These are phyloP conservation scores for Suhomyces kilbournensis DNA, from an alignment of 805 yeast species.

Conservation along the genomic window DNA sequence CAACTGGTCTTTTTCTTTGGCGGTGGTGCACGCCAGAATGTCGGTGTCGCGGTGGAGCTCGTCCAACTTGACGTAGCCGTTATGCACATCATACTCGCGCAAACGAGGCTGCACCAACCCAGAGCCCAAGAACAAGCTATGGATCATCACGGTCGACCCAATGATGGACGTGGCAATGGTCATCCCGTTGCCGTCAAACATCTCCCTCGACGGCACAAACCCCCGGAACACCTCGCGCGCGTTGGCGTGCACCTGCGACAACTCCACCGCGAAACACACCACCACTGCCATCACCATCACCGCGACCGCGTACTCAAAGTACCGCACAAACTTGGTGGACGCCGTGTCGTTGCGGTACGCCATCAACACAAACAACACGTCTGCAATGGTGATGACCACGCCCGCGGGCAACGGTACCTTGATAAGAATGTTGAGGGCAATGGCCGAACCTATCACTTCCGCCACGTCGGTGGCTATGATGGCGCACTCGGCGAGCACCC, in stretches of 20 bases:
- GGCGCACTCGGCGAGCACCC: constrained; percentile 47
- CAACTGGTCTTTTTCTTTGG: background rate
- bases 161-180: constrained; percentile 47
- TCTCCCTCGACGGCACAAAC: constrained; percentile 40
- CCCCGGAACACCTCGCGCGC: constrained; percentile 41
- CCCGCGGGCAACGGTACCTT: constrained; percentile 50
- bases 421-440: constrained; percentile 45
- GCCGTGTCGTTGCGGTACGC: constrained; percentile 46
- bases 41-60: constrained; percentile 7
- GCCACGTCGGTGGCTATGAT: constrained; percentile 53
- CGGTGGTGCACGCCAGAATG: background rate
- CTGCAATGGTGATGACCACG: constrained; percentile 42
- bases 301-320: constrained; percentile 44
- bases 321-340: constrained; percentile 30
- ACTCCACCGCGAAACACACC: constrained; percentile 45
- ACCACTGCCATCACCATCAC: constrained; percentile 41
- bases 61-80: constrained; percentile 31
- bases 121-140: constrained; percentile 47
- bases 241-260: constrained; percentile 33
- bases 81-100: constrained; percentile 41
- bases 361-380: constrained; percentile 45
- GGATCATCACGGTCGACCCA: constrained; percentile 55
- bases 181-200: constrained; percentile 43
- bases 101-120: constrained; percentile 49
- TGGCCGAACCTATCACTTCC: constrained; percentile 52